Conservation (phyloP, 768 basidiomycete genomes). For the Pisolithus sp. region DNA sequence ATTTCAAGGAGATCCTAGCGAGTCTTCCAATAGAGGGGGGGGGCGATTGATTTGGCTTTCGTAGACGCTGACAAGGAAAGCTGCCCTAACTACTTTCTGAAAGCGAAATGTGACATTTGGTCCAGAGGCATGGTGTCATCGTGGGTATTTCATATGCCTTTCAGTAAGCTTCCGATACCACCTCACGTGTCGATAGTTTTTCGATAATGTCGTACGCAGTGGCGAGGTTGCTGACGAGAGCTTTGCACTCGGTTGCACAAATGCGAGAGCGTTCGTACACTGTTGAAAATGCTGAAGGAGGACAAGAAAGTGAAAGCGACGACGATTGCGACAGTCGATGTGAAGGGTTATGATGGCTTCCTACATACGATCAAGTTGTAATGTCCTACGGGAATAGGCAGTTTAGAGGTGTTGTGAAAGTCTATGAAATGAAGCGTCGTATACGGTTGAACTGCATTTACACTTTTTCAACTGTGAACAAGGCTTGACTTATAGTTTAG, state of each 20-base stretch:
- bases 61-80: slow-evolving; percentile 66
- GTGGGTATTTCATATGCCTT: slow-evolving; percentile 28
- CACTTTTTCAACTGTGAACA: no score
- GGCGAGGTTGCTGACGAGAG: slow-evolving; percentile 40
- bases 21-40: slow-evolving; percentile 40
- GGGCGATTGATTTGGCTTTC: slow-evolving; percentile 60
- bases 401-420: no score
- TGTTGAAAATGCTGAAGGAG: slow-evolving; percentile 41
- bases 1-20: slow-evolving; percentile 44
- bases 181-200: slow-evolving; percentile 32
- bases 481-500: no score
- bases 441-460: no score
- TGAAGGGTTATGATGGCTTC: slow-evolving; percentile 51
- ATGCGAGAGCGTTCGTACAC: slow-evolving; percentile 39
- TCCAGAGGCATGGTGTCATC: slow-evolving; percentile 55
- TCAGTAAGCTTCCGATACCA: background rate
- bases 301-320: slow-evolving; percentile 48
- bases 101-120: slow-evolving; percentile 57
- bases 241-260: slow-evolving; percentile 21
- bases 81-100: slow-evolving; percentile 49
- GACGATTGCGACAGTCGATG: slow-evolving; percentile 43
- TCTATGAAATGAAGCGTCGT: no score
- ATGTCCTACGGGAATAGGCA: no score
- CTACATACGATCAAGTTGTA: slow-evolving; percentile 33
- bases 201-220: slow-evolving; percentile 55